Evolutionary conservation across 2,329 filamentous ascomycete species (phyloP).

Genomic region (Ceratocystis albifundus): DNA sequence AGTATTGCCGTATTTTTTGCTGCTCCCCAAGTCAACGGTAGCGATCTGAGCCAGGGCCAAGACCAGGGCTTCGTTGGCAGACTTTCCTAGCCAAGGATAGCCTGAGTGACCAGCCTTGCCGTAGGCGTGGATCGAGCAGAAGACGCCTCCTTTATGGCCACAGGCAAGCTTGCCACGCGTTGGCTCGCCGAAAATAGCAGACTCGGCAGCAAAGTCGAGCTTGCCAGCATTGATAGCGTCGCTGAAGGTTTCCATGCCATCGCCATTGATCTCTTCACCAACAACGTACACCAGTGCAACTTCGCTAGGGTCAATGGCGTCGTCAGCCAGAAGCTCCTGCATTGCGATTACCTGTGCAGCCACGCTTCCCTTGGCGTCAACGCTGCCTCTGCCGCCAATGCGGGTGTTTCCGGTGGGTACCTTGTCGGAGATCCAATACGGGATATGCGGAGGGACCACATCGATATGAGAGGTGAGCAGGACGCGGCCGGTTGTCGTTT

Average conservation of each 20-base stretch:
- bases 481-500: slow-evolving; percentile 43
- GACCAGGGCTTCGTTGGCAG: slow-evolving; percentile 70
- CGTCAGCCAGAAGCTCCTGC: slow-evolving; percentile 39
- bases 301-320: slow-evolving; percentile 37
- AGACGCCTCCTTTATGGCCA: slow-evolving; percentile 79
- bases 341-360: slow-evolving; percentile 64
- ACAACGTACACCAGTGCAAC: slow-evolving; percentile 58
- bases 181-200: slow-evolving; percentile 84
- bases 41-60: slow-evolving; percentile 58
- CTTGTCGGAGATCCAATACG: slow-evolving; percentile 48
- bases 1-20: slow-evolving; percentile 69
- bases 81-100: slow-evolving; percentile 81
- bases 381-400: slow-evolving; percentile 62
- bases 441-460: slow-evolving; percentile 59
- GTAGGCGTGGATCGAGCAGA: slow-evolving; percentile 53
- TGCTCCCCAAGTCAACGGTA: slow-evolving; percentile 59
- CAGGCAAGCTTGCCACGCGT: slow-evolving; percentile 79
- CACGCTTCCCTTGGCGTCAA: slow-evolving; percentile 59
- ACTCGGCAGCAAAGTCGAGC: slow-evolving; percentile 34
- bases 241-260: slow-evolving; percentile 58
- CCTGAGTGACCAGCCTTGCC: slow-evolving; percentile 79
- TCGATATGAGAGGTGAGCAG: slow-evolving; percentile 78
- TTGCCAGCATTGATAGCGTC: slow-evolving; percentile 29
- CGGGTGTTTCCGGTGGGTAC: slow-evolving; percentile 33
- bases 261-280: slow-evolving; percentile 70